Evolutionary conservation across 148 eudicot genomes (phyloP).

Genomic region (Rhododendron kiyosumense): DNA sequence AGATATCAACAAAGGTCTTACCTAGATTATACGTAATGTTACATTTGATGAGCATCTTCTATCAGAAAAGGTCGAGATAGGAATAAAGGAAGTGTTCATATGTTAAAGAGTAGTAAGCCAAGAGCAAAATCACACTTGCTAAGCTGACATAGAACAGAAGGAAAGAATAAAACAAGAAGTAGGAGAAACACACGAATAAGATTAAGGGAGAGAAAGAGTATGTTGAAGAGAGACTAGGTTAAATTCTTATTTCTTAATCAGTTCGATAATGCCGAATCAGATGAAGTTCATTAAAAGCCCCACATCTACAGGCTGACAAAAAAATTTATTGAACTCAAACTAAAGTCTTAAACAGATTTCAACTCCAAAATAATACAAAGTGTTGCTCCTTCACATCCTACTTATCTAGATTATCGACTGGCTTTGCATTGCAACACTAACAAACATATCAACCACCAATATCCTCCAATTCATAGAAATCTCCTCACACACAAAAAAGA

Average conservation of each 20-base stretch:
- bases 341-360: neutral
- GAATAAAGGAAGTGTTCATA: neutral
- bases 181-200: neutral
- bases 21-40: neutral
- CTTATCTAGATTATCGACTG: neutral
- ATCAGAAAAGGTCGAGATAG: neutral
- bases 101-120: neutral
- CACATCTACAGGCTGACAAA: neutral
- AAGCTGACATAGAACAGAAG: neutral
- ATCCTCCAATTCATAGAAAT: neutral
- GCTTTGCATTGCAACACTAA: neutral
- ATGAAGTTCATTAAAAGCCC: neutral
- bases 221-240: neutral
- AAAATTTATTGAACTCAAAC: neutral
- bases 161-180: neutral
- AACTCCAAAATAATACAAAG: neutral
- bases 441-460: neutral
- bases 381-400: neutral
- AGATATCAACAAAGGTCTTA: neutral
- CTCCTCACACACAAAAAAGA: neutral
- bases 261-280: neutral
- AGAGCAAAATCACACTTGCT: neutral
- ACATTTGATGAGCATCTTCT: neutral
- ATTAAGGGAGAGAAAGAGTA: neutral
- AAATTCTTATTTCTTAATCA: neutral